Evolutionary conservation across 306 rosid species (phyloP).

Genomic region (Acacia acuminata): DNA sequence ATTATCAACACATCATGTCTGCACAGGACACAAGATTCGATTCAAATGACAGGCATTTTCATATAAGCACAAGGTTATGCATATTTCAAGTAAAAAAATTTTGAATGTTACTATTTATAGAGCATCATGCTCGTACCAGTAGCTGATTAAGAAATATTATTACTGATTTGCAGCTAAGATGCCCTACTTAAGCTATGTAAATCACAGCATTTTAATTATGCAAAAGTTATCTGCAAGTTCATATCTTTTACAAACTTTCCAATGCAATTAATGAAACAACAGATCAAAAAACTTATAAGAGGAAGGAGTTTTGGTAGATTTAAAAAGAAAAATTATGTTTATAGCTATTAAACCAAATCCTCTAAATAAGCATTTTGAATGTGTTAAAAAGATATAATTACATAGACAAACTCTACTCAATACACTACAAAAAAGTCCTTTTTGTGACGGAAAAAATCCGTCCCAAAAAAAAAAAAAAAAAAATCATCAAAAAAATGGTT

Average conservation of each 20-base stretch:
- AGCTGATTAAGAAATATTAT: conserved; percentile 12
- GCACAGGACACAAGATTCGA: not conserved
- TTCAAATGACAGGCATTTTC: conserved; percentile 31
- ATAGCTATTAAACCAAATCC: no score
- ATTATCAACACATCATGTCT: conserved; percentile 11
- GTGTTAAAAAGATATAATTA: no score
- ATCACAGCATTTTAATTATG: conserved; percentile 2
- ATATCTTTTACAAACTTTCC: conserved; percentile 2
- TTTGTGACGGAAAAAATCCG: no score
- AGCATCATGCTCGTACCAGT: not conserved
- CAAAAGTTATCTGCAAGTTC: conserved; percentile 12
- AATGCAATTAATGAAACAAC: not conserved
- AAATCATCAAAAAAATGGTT: no score
- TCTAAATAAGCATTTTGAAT: no score
- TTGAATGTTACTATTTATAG: conserved; percentile 13
- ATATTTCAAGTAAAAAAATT: not conserved
- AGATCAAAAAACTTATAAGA: no score
- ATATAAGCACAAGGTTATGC: not conserved
- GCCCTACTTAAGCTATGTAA: conserved; percentile 10
- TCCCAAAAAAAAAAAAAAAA: no score
- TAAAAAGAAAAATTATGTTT: no score
- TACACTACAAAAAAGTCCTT: no score
- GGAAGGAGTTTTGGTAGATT: no score
- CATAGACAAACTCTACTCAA: no score
- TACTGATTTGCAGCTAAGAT: not conserved